These are phyloP conservation scores for Serendipita vermifera DNA, from an alignment of 768 basidiomycete species.

Conservation along the genomic window DNA sequence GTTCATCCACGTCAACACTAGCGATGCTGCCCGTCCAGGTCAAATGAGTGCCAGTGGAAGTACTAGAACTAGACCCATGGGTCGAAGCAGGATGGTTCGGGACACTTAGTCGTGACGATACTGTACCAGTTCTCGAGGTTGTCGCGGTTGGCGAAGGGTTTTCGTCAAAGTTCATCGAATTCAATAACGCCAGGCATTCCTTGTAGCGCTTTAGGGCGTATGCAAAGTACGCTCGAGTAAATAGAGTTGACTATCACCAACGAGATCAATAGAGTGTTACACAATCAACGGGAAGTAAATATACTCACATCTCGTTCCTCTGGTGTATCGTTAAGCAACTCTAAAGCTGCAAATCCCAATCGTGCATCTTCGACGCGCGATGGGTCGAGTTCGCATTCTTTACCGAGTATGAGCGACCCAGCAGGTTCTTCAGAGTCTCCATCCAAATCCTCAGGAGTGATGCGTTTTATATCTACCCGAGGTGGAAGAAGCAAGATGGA, in stretches of 20 bases:
- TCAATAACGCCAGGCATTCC: constrained; percentile 46
- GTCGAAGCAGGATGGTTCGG: constrained; percentile 24
- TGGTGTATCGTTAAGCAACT: constrained; percentile 29
- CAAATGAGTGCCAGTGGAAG: constrained; percentile 4
- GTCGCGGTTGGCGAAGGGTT: constrained; percentile 38
- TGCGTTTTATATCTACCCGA: constrained; percentile 28
- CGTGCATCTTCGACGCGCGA: constrained; percentile 47
- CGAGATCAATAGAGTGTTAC: constrained; percentile 14
- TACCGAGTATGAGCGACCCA: constrained; percentile 33
- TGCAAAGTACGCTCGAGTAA: constrained; percentile 65
- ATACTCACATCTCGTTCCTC: constrained; percentile 2
- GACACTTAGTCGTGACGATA: constrained; percentile 28
- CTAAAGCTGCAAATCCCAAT: constrained; percentile 41
- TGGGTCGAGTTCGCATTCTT: constrained; percentile 44
- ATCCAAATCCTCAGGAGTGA: constrained; percentile 42
- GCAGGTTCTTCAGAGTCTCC: constrained; percentile 32
- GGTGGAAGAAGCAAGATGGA: constrained; percentile 33
- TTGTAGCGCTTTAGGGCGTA: constrained; percentile 58
- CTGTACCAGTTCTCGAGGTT: constrained; percentile 31
- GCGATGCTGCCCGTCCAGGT: constrained; percentile 14
- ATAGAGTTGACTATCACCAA: constrained; percentile 42
- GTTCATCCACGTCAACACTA: constrained; percentile 32
- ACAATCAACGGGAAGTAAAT: background rate
- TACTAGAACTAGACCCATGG: background rate
- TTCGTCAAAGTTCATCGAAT: constrained; percentile 44